Percentiles rank a stretch among this genome's conserved stretches.
Conservation (phyloP, 2,329 filamentous ascomycete genomes). For the Ambrosiella cleistominuta region DNA sequence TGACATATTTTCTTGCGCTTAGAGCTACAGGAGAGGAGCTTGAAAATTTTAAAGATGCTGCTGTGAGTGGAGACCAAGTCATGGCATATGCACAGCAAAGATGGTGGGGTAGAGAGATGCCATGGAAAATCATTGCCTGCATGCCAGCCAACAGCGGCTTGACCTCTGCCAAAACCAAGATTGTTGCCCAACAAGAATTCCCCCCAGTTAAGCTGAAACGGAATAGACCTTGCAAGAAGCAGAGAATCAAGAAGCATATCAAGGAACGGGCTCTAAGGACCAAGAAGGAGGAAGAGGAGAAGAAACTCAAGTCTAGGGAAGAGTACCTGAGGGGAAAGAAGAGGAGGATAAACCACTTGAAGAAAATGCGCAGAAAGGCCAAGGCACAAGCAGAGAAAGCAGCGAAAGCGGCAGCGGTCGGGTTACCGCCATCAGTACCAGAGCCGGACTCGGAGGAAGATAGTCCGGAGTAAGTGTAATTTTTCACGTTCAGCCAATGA, state of each 20-base stretch:
- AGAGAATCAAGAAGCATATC: constrained; percentile 33
- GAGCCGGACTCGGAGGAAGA: neutral
- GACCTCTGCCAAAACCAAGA: constrained; percentile 10
- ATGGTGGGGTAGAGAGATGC: constrained; percentile 41
- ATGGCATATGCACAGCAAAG: constrained; percentile 25
- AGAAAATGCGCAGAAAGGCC: constrained; percentile 39
- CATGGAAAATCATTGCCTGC: constrained; percentile 35
- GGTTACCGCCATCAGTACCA: neutral
- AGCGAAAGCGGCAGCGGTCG: constrained; percentile 7
- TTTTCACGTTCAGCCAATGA: neutral
- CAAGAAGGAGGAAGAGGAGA: constrained; percentile 22
- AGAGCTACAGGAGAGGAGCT: constrained; percentile 21
- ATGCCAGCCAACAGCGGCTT: constrained; percentile 23
- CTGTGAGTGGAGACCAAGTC: constrained; percentile 36
- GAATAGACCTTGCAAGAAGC: constrained; percentile 36
- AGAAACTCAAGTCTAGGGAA: constrained; percentile 27
- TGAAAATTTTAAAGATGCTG: constrained; percentile 18
- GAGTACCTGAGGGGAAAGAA: constrained; percentile 38
- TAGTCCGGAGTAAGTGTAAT: neutral
- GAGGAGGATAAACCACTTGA: constrained; percentile 40
- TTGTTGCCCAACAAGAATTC: neutral
- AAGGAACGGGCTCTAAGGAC: constrained; percentile 26
- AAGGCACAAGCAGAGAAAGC: constrained; percentile 39
- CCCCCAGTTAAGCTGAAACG: constrained; percentile 3
- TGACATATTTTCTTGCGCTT: constrained; percentile 31